Evolutionary conservation across 2,329 filamentous ascomycete genomes (phyloP), one percentile per base, ranked within the genome.

Genomic region (Penicillium fuscoglaucum): DNA sequence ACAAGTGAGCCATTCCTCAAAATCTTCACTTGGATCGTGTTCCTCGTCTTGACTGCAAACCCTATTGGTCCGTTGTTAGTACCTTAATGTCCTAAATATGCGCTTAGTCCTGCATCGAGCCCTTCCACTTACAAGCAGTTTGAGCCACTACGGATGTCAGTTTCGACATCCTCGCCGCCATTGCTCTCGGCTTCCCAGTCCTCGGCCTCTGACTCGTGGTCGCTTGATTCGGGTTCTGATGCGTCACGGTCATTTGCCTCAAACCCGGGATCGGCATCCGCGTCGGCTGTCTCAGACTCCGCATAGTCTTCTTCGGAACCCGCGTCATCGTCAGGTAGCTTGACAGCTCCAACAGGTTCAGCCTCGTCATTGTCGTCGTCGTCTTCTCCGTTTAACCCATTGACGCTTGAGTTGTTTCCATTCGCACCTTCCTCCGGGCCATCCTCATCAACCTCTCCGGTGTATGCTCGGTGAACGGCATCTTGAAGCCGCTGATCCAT

Each of bases 11-110:
- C 89, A 91, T 58, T 88, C 82, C 74, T 95, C 91, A 68, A 88
- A 95, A 63, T 93, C 90, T 64, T 90, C 89, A 63, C 84, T 87
- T 1, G 90, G 90, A 67, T 93, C 91, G 62, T 93, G 83, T 55
- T 95, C 90, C 76, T 96, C 91, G 64, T 90, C 87, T 72, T 91
- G 83, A 57, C 87, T 87, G 77, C 93, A 97, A 69, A 93, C 96
- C 64, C 91, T 89, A 77, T 62, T 52, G 56, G 52, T n/a, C 60
- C 58, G 59, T 44, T 19, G 8, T 76, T 61, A 80, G 72, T 59
- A 66, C 58, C 21, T 26, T 8, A n/a, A 43, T 39, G 10, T 31
- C 12, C 31, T 44, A 31, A 21, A n/a, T 19, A 3, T 35, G 31
- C 29, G 15, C 35, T n/a, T 13, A 17, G 31, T 9, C 28, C 17